These are phyloP conservation scores for Amborella trichopoda DNA, from an alignment of 164 flowering plant genomes.

Conservation along the genomic window DNA sequence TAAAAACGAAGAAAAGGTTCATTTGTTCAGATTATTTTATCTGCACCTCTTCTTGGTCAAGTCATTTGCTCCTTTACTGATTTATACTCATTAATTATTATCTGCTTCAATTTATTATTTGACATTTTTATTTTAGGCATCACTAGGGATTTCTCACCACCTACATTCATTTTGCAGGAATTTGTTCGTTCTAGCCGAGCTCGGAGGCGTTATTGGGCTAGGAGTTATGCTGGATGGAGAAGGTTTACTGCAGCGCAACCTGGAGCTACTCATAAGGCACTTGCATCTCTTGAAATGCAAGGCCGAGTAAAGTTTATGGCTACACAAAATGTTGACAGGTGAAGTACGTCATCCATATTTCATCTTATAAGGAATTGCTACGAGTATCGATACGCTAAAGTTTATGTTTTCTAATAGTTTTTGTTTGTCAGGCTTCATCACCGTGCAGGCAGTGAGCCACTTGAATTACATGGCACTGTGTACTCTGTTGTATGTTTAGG, in stretches of 20 bases:
- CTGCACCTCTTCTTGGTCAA: too few relatives aligned
- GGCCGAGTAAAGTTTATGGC: slow-evolving; percentile 66
- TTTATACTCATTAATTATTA: neutral
- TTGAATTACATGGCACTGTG: slow-evolving; percentile 94
- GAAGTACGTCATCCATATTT: neutral
- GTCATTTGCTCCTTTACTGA: neutral
- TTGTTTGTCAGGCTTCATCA: slow-evolving; percentile 69
- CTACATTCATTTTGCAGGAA: too few relatives aligned
- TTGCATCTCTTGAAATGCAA: slow-evolving; percentile 76
- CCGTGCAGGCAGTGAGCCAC: slow-evolving; percentile 88
- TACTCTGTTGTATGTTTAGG: slow-evolving; percentile 70
- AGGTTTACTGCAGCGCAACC: slow-evolving; percentile 71
- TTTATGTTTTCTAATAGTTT: neutral
- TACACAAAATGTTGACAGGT: slow-evolving; percentile 98
- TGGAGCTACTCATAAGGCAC: slow-evolving; percentile 63
- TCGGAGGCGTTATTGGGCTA: slow-evolving; percentile 95
- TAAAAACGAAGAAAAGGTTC: too few relatives aligned
- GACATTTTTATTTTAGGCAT: too few relatives aligned
- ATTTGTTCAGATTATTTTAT: too few relatives aligned
- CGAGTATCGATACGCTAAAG: neutral
- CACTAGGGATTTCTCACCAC: too few relatives aligned
- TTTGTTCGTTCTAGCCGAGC: slow-evolving; percentile 71
- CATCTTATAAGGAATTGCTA: neutral
- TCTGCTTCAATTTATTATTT: too few relatives aligned
- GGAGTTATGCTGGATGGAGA: slow-evolving; percentile 99